These are phyloP conservation scores for Phaeosphaeria sp. DNA, from an alignment of 2,329 filamentous ascomycete genomes.

Conservation along the genomic window DNA sequence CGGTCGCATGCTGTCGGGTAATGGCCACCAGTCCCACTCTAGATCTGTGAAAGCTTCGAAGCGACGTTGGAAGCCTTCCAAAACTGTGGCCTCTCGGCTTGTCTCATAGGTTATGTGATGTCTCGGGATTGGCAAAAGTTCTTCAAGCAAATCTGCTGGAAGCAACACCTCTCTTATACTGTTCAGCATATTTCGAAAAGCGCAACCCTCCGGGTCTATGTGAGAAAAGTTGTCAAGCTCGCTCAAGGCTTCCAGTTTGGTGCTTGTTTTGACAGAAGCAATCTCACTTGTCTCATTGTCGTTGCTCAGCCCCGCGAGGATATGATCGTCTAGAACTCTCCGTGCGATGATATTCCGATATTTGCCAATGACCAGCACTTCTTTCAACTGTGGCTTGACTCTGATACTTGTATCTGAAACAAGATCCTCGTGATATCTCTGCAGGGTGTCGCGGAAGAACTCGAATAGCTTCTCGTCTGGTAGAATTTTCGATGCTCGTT, in stretches of 20 bases:
- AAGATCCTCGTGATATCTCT: background rate
- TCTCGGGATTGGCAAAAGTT: background rate
- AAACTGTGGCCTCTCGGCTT: background rate
- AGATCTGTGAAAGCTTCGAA: background rate
- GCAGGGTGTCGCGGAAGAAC: background rate
- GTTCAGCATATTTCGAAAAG: background rate
- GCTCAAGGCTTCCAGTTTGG: background rate
- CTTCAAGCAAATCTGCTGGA: background rate
- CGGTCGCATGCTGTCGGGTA: background rate
- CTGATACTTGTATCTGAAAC: background rate
- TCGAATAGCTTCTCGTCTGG: background rate
- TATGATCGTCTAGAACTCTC: background rate
- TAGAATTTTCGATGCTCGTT: background rate
- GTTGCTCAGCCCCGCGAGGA: background rate
- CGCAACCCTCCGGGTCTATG: background rate
- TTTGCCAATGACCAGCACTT: background rate
- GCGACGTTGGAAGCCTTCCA: background rate
- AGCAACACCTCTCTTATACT: background rate
- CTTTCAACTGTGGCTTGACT: background rate
- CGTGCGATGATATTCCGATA: background rate
- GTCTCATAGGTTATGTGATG: background rate
- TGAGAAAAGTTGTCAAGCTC: background rate
- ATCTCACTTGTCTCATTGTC: background rate
- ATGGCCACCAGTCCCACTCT: background rate
- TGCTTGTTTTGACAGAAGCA: background rate